Evolutionary conservation across 176 grass and related monocot species (phyloP), one percentile per base, ranked within the genome.

Genomic region (Musa beccarii): DNA sequence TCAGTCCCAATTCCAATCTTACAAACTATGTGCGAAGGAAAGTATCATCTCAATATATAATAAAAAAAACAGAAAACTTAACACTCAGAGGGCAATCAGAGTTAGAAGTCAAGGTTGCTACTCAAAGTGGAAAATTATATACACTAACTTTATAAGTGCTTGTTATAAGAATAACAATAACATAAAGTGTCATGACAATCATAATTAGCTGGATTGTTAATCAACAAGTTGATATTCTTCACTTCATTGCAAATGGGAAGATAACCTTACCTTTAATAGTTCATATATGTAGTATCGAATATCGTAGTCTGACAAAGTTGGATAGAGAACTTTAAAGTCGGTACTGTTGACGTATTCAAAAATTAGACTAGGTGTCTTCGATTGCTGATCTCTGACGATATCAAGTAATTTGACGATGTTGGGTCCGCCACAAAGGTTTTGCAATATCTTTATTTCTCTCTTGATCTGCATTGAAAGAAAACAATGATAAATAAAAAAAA

Each of bases 391-490:
- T 90, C 90, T 79, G 81, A 97, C 93, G 85, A 93, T 85, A 84
- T 97, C 88, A 9, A 97, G 86, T 43, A 97, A 82, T 72, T 93
- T 97, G 54, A 97, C 56, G 78, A 97, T 93, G 80, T 93, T 97
- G 0, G 84, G 79, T 55, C 90, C 90, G 10, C 94, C 94, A 85
- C 89, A 91, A 81, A 97, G 88, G 82, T 97, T 97, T 56, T 97
- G 90, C 78, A 93, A 86, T 88, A 97, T 93, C 82, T 90, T 97
- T 81, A 97, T 84, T 90, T 97, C 90, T 78, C 94, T 91, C 87
- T 93, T 97, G 82, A 97, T 93, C 90, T 97, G 83, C 67, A 70
- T 51, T 17, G 16, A 6, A 11, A 15, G 71, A 52, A 71, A 19
- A 16, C 10, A 57, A 34, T 5, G n/a, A 69, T 28, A 53, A 54